Evolutionary conservation across 805 yeast species (phyloP).

Genomic region (Kuraishia capsulata): DNA sequence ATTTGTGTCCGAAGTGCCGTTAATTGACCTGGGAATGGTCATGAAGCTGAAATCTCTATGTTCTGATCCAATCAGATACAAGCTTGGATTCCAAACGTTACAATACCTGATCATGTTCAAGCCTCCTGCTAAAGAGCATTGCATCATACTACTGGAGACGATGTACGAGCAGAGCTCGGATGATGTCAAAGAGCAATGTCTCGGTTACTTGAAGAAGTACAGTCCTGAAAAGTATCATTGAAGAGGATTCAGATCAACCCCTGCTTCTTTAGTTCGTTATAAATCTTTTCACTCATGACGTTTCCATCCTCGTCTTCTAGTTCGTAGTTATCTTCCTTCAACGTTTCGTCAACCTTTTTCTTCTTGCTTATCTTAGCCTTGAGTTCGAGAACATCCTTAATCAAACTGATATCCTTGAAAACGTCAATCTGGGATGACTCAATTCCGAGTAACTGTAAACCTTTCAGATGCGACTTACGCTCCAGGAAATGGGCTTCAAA

Average conservation of each 20-base stretch:
- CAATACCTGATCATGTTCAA: slow-evolving; percentile 81
- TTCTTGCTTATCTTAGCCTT: slow-evolving; percentile 37
- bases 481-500: slow-evolving; percentile 74
- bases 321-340: slow-evolving; percentile 53
- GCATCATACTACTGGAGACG: slow-evolving; percentile 39
- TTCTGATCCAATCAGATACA: slow-evolving; percentile 74
- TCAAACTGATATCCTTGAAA: slow-evolving; percentile 57
- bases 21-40: slow-evolving; percentile 52
- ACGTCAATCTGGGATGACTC: slow-evolving; percentile 30
- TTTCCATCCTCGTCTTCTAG: slow-evolving; percentile 92
- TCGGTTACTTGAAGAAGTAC: slow-evolving; percentile 38
- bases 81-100: slow-evolving; percentile 74
- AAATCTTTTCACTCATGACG: slow-evolving; percentile 78
- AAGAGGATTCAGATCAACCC: slow-evolving; percentile 41
- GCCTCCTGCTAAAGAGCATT: slow-evolving; percentile 65
- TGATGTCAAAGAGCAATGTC: slow-evolving; percentile 34
- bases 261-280: slow-evolving; percentile 78
- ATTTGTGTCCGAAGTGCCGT: slow-evolving; percentile 81
- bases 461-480: slow-evolving; percentile 52
- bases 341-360: slow-evolving; percentile 25
- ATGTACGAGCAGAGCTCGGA: slow-evolving; percentile 27
- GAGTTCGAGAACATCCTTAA: slow-evolving; percentile 59
- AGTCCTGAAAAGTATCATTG: slow-evolving; percentile 8
- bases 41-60: slow-evolving; percentile 63
- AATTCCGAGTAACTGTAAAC: slow-evolving; percentile 69